phyloP scores from a whole-genome alignment of 75 land plant species.

The Ceratopteris richardii region DNA sequence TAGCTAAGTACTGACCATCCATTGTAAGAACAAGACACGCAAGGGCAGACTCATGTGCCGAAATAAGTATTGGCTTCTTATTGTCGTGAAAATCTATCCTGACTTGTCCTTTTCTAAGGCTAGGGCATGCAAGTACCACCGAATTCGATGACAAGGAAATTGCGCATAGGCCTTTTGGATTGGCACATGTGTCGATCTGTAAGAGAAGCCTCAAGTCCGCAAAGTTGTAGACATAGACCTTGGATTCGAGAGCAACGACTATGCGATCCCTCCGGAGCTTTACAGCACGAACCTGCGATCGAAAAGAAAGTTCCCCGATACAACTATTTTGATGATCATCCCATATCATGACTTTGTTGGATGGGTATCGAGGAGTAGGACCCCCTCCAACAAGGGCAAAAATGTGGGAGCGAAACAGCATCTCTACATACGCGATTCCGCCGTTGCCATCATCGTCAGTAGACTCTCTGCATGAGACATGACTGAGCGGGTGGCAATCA shows the following conservation, averaged over 20 bases:
- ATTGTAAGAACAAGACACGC: conserved; percentile 47
- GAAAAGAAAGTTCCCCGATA: conserved; percentile 72
- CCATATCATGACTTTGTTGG: conserved; percentile 74
- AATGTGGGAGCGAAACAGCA: conserved; percentile 56
- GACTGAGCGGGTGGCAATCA: no score
- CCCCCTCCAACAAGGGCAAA: conserved; percentile 78
- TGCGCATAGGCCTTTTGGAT: conserved; percentile 64
- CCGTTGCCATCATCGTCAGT: no score
- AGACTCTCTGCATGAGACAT: no score
- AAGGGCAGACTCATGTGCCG: conserved; percentile 55
- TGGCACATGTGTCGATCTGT: conserved; percentile 63
- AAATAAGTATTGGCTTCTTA: conserved; percentile 40
- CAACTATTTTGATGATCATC: conserved; percentile 52
- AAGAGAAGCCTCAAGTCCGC: conserved; percentile 46
- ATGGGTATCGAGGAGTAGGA: conserved; percentile 58
- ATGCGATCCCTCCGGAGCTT: conserved; percentile 46
- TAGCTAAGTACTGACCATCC: conserved; percentile 58
- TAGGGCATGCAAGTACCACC: conserved; percentile 60
- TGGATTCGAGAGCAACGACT: conserved; percentile 63
- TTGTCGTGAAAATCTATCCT: conserved; percentile 51
- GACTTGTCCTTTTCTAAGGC: conserved; percentile 64
- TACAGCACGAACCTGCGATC: conserved; percentile 61
- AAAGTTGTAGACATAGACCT: conserved; percentile 68
- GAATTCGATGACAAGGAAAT: conserved; percentile 41
- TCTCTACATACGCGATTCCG: conserved; percentile 58